A percentile compares a stretch with the other conserved stretches of the same genome.
phyloP scores from a whole-genome alignment of 768 basidiomycete species.

The Phylloporus rhodoxanthus region DNA sequence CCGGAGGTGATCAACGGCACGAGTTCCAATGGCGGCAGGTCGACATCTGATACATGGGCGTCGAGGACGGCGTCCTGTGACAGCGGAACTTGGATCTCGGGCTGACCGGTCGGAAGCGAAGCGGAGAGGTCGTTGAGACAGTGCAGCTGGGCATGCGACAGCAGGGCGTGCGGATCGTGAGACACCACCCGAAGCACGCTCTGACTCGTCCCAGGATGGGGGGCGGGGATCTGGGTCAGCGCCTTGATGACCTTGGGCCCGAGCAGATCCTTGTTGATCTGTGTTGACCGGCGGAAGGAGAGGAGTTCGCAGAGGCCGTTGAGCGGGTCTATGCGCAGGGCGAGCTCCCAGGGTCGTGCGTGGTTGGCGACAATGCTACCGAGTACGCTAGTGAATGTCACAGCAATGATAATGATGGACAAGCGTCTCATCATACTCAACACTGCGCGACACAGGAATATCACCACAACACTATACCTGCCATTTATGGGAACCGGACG shows the following conservation, averaged over 20 bases:
- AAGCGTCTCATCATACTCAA: too few relatives aligned
- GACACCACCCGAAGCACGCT: conserved; percentile 19
- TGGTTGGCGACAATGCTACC: conserved; percentile 27
- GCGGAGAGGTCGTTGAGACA: conserved; percentile 21
- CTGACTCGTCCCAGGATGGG: conserved; percentile 1
- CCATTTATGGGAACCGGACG: conserved; percentile 27
- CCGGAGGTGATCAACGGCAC: conserved; percentile 57
- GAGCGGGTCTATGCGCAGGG: conserved; percentile 15
- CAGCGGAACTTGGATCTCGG: conserved; percentile 9
- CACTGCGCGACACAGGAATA: too few relatives aligned
- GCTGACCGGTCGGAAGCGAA: neutral
- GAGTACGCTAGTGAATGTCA: conserved; percentile 1
- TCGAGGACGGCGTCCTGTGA: neutral
- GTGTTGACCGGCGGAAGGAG: conserved; percentile 14
- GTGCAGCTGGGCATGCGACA: conserved; percentile 16
- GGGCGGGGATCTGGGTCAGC: conserved; percentile 9
- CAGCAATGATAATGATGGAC: neutral
- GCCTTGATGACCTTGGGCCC: conserved; percentile 6
- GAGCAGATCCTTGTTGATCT: conserved; percentile 19
- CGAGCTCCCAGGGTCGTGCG: conserved; percentile 64
- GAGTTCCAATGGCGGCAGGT: conserved; percentile 46
- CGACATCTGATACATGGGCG: conserved; percentile 3
- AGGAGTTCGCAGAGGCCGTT: conserved; percentile 14
- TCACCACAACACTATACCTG: conserved; percentile 23
- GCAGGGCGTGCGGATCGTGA: conserved; percentile 11